Conservation (phyloP, 163 green algal genomes). For the Scenedesmus sp. region DNA sequence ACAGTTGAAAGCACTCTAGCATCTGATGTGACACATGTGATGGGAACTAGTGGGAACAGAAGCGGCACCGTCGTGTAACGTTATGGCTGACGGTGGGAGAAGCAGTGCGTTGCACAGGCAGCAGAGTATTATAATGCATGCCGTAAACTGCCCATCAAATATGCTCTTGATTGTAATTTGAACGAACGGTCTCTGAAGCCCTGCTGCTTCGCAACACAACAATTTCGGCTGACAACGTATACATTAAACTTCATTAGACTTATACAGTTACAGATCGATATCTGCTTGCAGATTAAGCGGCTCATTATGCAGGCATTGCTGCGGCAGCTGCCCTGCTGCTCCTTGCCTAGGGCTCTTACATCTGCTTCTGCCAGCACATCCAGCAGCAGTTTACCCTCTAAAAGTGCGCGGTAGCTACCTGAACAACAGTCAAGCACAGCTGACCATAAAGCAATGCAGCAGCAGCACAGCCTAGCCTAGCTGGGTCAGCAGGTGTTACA, state of each 20-base stretch:
- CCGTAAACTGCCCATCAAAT: no score
- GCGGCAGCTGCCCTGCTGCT: slow-evolving; percentile 40
- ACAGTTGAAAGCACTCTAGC: not conserved
- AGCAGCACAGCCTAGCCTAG: not conserved
- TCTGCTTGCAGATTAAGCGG: not conserved
- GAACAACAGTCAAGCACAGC: not conserved
- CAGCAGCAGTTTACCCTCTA: not conserved
- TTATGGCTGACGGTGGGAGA: not conserved
- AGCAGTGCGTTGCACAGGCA: no score
- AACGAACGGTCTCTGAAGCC: not conserved
- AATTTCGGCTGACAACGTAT: not conserved
- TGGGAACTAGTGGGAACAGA: not conserved
- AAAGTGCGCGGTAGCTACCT: not conserved
- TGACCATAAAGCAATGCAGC: not conserved
- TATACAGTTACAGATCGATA: not conserved
- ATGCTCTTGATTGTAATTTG: not conserved
- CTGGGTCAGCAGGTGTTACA: not conserved
- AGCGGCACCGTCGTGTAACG: not conserved
- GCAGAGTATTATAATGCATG: no score
- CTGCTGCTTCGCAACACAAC: not conserved
- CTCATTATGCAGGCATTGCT: slow-evolving; percentile 8
- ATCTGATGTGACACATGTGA: not conserved
- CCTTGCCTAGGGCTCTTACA: slow-evolving; percentile 5
- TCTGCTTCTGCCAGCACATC: slow-evolving; percentile 26
- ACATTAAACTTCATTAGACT: not conserved